These are phyloP conservation scores for Coccomyxa sp. DNA, from an alignment of 139 green algal species.

Conservation along the genomic window DNA sequence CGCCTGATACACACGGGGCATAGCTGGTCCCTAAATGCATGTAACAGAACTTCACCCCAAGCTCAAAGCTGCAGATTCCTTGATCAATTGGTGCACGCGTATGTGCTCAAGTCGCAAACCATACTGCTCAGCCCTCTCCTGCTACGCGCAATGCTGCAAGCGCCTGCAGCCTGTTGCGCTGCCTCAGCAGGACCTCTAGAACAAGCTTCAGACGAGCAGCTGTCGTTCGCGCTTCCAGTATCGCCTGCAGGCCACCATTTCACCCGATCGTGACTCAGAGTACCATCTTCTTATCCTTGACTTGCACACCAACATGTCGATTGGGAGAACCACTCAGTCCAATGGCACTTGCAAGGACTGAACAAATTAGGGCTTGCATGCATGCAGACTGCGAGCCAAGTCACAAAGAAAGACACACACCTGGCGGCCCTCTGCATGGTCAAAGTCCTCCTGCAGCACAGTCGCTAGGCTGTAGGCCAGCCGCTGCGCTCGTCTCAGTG, in stretches of 20 bases:
- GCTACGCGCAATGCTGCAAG: no score
- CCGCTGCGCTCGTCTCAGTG: not conserved
- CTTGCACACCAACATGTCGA: not conserved
- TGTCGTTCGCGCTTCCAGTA: slow-evolving; percentile 30
- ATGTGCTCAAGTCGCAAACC: no score
- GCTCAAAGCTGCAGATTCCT: no score
- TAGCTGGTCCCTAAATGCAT: no score
- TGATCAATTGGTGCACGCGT: no score
- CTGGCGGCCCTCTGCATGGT: not conserved
- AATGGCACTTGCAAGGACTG: not conserved
- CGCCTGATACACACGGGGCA: no score
- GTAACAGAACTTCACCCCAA: no score
- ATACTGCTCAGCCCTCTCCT: no score
- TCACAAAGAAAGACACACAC: not conserved
- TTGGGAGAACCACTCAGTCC: no score
- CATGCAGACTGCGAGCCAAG: not conserved
- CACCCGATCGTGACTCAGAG: not conserved
- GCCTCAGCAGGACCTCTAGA: slow-evolving; percentile 24
- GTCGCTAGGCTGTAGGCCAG: not conserved
- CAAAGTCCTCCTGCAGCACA: not conserved
- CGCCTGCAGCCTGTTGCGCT: not conserved
- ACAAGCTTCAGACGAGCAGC: slow-evolving; percentile 22
- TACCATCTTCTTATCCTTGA: not conserved
- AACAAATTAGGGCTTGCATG: not conserved
- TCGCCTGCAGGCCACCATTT: slow-evolving; percentile 14